Base-by-base conservation (phyloP, 129 eudicot genomes). In the Deinandra increscens region DNA sequence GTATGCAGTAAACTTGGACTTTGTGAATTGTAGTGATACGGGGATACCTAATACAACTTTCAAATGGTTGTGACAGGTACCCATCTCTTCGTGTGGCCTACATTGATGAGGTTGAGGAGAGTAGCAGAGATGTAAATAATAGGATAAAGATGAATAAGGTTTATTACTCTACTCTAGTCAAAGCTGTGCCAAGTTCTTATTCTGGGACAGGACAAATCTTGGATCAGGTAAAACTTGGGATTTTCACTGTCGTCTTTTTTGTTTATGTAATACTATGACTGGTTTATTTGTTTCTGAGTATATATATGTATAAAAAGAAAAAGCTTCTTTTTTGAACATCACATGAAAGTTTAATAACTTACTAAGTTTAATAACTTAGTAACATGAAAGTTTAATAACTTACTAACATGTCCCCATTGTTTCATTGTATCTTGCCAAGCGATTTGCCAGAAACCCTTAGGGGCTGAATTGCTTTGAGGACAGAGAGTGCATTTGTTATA, bases 71-170 rank as follows among this genome's bases (percentile, higher is more conserved):
- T 36, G 39, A 36, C 39, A 36, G 39, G 39, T 88, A 91, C 77
- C 96, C 97, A 60, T 91, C 97, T 64, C 90, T 91, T 13, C 93
- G 97, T 43, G 97, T 91, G 26, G 97, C 97, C 45, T 91, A 85
- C 62, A 84, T 91, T 20, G 97, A 91, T 80, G 97, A 91, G 83
- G 90, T 91, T 71, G 97, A 91, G 80, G 97, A 85, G 76, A 83
- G 83, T 36, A 85, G 84, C 84, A 85, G 84, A 80, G 96, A 91
- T 70, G 76, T 81, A 70, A 50, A 89, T 12, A 91, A 83, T 53
- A 85, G 75, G 74, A 81, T 79, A 22, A 88, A 85, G 68, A 84
- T 36, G 5, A 36, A 83, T 13, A 91, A 87, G 75, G 89, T 78
- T 59, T 87, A 88, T 77, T 91, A 91, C 72, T 91, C 97, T 71